Base-by-base conservation (phyloP, 768 basidiomycete genomes). In the Postia placenta region DNA sequence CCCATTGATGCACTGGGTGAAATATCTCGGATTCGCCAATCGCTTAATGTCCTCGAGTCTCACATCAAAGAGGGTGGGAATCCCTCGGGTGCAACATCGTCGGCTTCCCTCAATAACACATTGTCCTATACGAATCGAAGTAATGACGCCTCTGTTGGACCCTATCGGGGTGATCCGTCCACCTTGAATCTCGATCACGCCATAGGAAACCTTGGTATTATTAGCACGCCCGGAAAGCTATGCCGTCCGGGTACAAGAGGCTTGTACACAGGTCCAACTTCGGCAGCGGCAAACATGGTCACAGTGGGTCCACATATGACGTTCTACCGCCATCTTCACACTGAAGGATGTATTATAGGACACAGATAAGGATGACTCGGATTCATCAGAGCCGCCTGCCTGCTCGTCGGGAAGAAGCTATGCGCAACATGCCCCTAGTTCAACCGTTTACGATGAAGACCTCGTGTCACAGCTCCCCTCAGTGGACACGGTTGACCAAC, bases 181-280 rank as follows among this genome's bases (percentile, higher is more conserved):
- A 30, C 64, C 75, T 12, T 45, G 48, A 11, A 36, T 26, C 11
- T 25, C 26, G 20, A 39, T 39, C 15, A 39, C 6, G 20, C 12
- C 6, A 9, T 22, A 17, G 15, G 15, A n/a, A 45, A 47, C 47
- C 25, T 42, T 26, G 48, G 43, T 26, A 52, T 49, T 57, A 66
- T 66, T 41, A 65, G 64, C 15, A 69, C 71, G 1, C 87, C 86
- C 27, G 83, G 84, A 12, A 80, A 85, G 70, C 71, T 85, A 25
- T 83, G 83, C 41, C 76, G 73, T 46, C 82, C 79, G 56, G 75
- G 73, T 2, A 76, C 79, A 49, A 79, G 83, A 14, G 87, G 87
- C 9, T 70, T 87, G 38, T 92, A 86, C 64, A 76, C 84, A 37
- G 88, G 88, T n/a, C 78, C 87, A 30, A 92, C 88, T 7, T 85